Evolutionary conservation across 257 asterid genomes (phyloP), one percentile per base, ranked within the genome.

Genomic region (Salvia hispanica): DNA sequence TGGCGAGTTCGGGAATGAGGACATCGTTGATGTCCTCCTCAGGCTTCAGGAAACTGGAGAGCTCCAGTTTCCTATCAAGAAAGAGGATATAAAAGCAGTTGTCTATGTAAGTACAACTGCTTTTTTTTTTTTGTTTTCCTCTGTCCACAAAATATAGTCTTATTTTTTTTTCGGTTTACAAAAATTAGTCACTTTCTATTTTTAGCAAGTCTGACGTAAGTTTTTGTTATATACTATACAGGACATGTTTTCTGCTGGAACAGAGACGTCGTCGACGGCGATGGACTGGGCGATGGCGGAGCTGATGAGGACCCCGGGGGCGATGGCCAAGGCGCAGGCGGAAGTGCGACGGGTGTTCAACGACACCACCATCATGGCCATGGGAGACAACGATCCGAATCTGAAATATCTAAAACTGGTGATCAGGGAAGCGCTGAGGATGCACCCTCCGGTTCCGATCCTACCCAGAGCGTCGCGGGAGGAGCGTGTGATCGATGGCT

Each of bases 401-500:
- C 43, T 80, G 8, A 62, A 44, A 11, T 72, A 73, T 58, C 64
- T 76, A 69, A 70, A 60, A 16, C 44, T 4, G 66, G 72, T 6
- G 66, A 57, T 57, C 37, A 80, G 71, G 53, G 82, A 80, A 28
- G 48, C 85, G 0, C 10, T 81, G 2, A 64, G 85, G 70, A 43
- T 81, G 21, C 80, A 81, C 51, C 79, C 82, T 25, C 80, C 80
- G 1, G 43, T 56, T 18, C 83, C 83, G 0, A 14, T 77, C 7
- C 39, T 80, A 6, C 75, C 73, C 0, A 72, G 80, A 40, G 83
- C 82, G 13, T 71, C 78, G 54, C 63, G 80, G 28, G 82, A 63
- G 0, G 55, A 77, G 25, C 34, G 78, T 47, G 34, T 18, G n/a
- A 73, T 78, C 6, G 31, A 60, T 10, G 82, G 85, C 0, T 72